Evolutionary conservation across 139 green algal species (phyloP), one percentile per base, ranked within the genome.

Genomic region (Chlamydomonas sp.): DNA sequence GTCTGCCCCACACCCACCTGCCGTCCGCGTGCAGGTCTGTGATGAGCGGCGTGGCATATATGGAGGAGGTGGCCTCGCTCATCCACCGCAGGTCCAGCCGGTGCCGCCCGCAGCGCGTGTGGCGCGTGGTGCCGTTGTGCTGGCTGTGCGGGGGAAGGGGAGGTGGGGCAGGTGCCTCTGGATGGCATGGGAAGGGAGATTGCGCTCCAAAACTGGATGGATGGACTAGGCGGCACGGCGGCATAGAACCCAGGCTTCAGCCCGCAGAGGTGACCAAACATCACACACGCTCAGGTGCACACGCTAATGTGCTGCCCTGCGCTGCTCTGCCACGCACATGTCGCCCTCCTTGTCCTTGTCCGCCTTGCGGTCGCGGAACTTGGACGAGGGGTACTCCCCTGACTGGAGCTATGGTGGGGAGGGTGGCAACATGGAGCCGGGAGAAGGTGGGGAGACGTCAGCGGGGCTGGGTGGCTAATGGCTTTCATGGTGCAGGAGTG

Each of bases 11-110:
- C 17, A 1, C 74, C 6, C 82, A 79, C 82, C 82, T 79, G 17
- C 90, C 90, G 88, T 99, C 98, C 68, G 91, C 95, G 91, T 95
- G 97, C 57, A 99, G 88, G 87, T 99, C 98, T 1, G 96, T 97
- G 90, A 99, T 98, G 31, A 99, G 87, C 0, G 98, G 98, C 0
- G 98, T 99, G 58, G 97, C 95, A 83, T 99, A 99, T 3, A 99
- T 92, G 75, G 89, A 95, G 58, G 91, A 96, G 59, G 82, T 93
- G 2, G 96, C 92, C 85, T 99, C 95, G 4, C 94, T 95, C 94
- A 97, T 97, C 98, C 98, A 99, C 68, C 91, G 90, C 75, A 99
- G 87, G 63, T 96, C 90, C 17, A 99, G 69, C 85, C 97, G 91
- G 57, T 88, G 82, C 15, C 69, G 71, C 3, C 82, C 82, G 82